phyloP scores from a whole-genome alignment of 2,329 filamentous ascomycete genomes.

The Alternaria sp. region DNA sequence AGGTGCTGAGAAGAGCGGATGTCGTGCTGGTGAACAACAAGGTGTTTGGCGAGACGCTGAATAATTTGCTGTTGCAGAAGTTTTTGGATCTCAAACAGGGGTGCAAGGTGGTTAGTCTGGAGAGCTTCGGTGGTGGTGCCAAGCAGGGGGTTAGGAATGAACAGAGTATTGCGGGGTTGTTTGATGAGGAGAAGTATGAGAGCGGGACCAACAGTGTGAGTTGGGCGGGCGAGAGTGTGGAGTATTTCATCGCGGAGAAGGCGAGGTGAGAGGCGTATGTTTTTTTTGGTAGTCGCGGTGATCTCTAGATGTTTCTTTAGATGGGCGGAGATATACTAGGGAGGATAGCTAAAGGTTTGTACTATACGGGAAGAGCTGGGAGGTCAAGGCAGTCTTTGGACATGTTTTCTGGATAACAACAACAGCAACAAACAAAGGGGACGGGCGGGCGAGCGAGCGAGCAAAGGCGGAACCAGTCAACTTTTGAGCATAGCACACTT shows the following conservation, averaged over 20 bases:
- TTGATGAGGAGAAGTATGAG: slow-evolving; percentile 77
- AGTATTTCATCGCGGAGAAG: slow-evolving; percentile 81
- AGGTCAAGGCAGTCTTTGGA: background rate
- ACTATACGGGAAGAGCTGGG: background rate
- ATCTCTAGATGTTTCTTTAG: background rate
- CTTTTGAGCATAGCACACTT: background rate
- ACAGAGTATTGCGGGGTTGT: slow-evolving; percentile 81
- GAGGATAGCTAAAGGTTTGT: background rate
- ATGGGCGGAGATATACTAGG: background rate
- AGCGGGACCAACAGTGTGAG: slow-evolving; percentile 80
- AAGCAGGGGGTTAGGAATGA: slow-evolving; percentile 77
- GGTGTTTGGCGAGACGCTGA: slow-evolving; percentile 88
- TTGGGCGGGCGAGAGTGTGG: slow-evolving; percentile 86
- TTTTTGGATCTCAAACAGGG: slow-evolving; percentile 94
- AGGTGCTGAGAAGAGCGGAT: slow-evolving; percentile 82
- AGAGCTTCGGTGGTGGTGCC: slow-evolving; percentile 78
- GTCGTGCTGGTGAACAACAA: slow-evolving; percentile 99
- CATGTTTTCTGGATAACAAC: background rate
- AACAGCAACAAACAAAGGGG: background rate
- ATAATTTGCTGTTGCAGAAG: slow-evolving; percentile 83
- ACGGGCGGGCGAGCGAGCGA: background rate
- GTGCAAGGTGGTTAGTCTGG: slow-evolving; percentile 88
- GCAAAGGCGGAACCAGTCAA: background rate
- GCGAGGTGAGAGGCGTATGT: slow-evolving; percentile 46
- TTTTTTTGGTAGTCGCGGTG: background rate